phyloP scores from a whole-genome alignment of 1,139 yeast genomes.

The Geotrichum bryndzae region DNA sequence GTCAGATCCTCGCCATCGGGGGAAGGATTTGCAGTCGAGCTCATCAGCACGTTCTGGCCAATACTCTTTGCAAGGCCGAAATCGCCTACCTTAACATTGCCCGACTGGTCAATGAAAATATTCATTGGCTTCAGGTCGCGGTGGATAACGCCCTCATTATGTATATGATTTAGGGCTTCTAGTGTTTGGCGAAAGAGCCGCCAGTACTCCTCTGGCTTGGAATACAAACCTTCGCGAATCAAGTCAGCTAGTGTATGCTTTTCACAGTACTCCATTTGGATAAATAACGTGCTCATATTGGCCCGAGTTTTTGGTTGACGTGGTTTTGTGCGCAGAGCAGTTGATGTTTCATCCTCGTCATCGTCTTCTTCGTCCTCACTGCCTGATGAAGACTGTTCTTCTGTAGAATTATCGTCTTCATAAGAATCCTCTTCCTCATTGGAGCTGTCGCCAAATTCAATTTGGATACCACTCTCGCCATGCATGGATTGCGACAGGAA shows the following conservation, averaged over 20 bases:
- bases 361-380: conserved; percentile 16
- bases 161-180: conserved; percentile 89
- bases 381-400: conserved; percentile 16
- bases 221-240: conserved; percentile 72
- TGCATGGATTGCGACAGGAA: conserved; percentile 30
- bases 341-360: conserved; percentile 20
- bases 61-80: conserved; percentile 81
- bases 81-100: conserved; percentile 91
- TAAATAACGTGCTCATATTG: conserved; percentile 53
- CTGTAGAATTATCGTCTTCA: conserved; percentile 13
- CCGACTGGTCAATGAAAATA: conserved; percentile 85
- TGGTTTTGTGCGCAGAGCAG: neutral
- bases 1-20: conserved; percentile 66
- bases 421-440: conserved; percentile 22
- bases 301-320: neutral
- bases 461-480: conserved; percentile 27
- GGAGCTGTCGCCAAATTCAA: conserved; percentile 29
- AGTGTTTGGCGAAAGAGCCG: conserved; percentile 77
- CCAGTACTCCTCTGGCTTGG: conserved; percentile 79
- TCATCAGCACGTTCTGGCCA: conserved; percentile 48
- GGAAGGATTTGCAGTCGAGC: conserved; percentile 20
- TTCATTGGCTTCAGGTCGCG: conserved; percentile 94
- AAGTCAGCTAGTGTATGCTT: conserved; percentile 81
- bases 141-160: conserved; percentile 89
- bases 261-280: conserved; percentile 98